phyloP scores from a whole-genome alignment of 2,329 filamentous ascomycete genomes.

The Sordariomycetes sp. region DNA sequence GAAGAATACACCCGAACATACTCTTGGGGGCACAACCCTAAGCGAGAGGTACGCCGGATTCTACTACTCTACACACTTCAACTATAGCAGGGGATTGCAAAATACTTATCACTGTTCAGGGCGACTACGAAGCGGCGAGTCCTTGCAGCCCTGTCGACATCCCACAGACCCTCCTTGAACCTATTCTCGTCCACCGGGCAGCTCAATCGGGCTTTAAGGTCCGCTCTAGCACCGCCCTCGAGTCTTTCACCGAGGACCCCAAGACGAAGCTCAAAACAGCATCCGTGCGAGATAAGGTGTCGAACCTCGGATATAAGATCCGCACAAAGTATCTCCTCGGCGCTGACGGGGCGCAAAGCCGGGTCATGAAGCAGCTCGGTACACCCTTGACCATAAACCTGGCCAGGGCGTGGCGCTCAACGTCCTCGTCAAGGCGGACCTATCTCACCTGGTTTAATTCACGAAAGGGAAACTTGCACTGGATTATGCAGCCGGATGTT shows the following conservation, averaged over 20 bases:
- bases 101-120: slow-evolving; percentile 12
- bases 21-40: slow-evolving; percentile 36
- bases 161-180: slow-evolving; percentile 27
- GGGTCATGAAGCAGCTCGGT: slow-evolving; percentile 20
- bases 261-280: slow-evolving; percentile 13
- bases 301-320: slow-evolving; percentile 24
- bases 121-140: slow-evolving; percentile 25
- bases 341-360: slow-evolving; percentile 31
- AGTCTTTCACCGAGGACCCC: slow-evolving; percentile 14
- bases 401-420: slow-evolving; percentile 23
- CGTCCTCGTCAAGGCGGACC: slow-evolving; percentile 28
- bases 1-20: slow-evolving; percentile 34
- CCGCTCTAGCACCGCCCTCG: slow-evolving; percentile 20
- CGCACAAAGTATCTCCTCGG: slow-evolving; percentile 40
- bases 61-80: not conserved
- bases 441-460: slow-evolving; percentile 34
- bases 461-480: slow-evolving; percentile 45
- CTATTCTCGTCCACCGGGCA: slow-evolving; percentile 23
- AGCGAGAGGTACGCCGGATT: slow-evolving; percentile 18
- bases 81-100: not conserved
- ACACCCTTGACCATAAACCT: slow-evolving; percentile 26
- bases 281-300: slow-evolving; percentile 20
- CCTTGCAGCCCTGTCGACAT: slow-evolving; percentile 28
- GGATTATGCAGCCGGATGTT: slow-evolving; percentile 39
- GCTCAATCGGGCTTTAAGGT: slow-evolving; percentile 19